Evolutionary conservation across 768 basidiomycete species (phyloP).

Genomic region (Lentinula sp.): DNA sequence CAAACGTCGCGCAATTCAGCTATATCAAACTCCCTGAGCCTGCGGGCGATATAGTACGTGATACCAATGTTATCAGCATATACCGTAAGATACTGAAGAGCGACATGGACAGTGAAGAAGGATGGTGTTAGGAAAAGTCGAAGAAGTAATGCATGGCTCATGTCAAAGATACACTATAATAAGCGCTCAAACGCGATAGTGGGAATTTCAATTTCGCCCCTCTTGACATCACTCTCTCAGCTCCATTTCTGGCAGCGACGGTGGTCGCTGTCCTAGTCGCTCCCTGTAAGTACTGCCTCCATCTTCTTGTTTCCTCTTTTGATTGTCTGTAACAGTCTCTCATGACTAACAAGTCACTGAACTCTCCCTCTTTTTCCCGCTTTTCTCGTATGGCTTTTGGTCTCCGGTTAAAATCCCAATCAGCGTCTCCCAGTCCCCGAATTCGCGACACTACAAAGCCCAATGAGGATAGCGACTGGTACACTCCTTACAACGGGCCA

Average conservation of each 20-base stretch:
- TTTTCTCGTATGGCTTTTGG: slow-evolving; percentile 4
- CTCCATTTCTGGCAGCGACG: background rate
- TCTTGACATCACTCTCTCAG: background rate
- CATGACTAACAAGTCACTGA: background rate
- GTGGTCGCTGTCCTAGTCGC: background rate
- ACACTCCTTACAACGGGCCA: slow-evolving; percentile 61
- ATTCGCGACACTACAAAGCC: background rate
- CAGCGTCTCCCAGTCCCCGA: slow-evolving; percentile 4
- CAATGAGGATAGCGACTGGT: slow-evolving; percentile 42
- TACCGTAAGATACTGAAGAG: slow-evolving; percentile 76
- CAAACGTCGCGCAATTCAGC: slow-evolving; percentile 78
- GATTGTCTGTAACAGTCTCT: background rate
- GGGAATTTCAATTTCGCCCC: background rate
- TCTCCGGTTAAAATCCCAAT: background rate
- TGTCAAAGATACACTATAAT: background rate
- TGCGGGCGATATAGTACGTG: slow-evolving; percentile 80
- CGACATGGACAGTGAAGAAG: slow-evolving; percentile 93
- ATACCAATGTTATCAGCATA: slow-evolving; percentile 89
- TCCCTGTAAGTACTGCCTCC: background rate
- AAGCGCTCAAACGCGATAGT: background rate
- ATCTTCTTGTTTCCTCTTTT: background rate
- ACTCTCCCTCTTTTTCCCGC: background rate
- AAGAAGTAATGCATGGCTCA: slow-evolving; percentile 72
- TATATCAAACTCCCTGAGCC: slow-evolving; percentile 61
- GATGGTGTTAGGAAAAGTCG: slow-evolving; percentile 88